These are phyloP conservation scores for Monosporascus sp. DNA, from an alignment of 2,329 filamentous ascomycete genomes.

Conservation along the genomic window DNA sequence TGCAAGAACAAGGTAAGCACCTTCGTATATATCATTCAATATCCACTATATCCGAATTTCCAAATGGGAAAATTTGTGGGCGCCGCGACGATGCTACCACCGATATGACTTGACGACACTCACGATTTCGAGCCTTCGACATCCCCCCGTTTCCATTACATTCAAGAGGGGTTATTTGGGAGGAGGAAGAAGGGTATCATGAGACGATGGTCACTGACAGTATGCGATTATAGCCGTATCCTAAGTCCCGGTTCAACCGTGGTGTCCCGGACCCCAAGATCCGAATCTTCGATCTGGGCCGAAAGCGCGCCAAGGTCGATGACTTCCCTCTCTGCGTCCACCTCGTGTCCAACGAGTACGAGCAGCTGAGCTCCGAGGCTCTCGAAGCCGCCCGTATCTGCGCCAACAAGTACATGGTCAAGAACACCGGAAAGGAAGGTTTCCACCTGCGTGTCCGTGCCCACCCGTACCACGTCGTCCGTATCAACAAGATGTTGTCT, in stretches of 20 bases:
- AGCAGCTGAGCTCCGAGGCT: constrained; percentile 99
- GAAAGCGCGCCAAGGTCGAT: constrained; percentile 97
- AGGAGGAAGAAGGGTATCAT: too few relatives aligned
- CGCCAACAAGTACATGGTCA: constrained; percentile 96
- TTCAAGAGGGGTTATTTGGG: background rate
- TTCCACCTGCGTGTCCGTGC: constrained; percentile 77
- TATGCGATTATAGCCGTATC: constrained; percentile 73
- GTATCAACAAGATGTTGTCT: constrained; percentile 99
- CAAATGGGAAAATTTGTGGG: constrained; percentile 3
- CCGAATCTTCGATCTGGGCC: constrained; percentile 97
- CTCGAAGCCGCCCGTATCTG: constrained; percentile 99
- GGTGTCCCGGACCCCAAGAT: constrained; percentile 86
- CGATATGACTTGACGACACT: background rate
- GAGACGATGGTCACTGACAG: constrained; percentile 46
- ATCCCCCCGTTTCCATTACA: background rate
- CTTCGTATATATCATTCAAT: too few relatives aligned
- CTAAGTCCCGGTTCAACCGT: constrained; percentile 99
- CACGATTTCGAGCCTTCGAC: background rate
- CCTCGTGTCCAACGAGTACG: constrained; percentile 99
- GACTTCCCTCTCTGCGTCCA: constrained; percentile 99
- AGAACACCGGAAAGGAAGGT: constrained; percentile 65
- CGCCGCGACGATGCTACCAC: background rate
- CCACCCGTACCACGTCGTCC: constrained; percentile 99
- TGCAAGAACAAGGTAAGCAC: constrained; percentile 99
- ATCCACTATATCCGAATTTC: background rate